Evolutionary conservation across 257 asterid genomes (phyloP).

Genomic region (Datura wrightii): DNA sequence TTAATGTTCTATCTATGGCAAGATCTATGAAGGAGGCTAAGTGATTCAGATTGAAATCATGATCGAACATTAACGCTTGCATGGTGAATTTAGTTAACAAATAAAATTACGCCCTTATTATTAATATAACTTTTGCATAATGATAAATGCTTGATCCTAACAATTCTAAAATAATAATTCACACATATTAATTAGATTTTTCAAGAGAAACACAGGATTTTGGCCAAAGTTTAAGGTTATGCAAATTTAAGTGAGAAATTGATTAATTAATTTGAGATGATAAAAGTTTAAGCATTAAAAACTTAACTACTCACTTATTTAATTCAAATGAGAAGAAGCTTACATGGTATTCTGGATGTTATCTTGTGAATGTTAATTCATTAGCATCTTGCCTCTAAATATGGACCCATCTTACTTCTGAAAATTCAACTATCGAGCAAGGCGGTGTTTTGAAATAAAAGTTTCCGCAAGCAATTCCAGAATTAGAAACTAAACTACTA

Average conservation of each 20-base stretch:
- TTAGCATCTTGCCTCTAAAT: background rate
- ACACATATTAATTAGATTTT: background rate
- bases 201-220: background rate
- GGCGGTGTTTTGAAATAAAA: background rate
- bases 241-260: background rate
- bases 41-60: no score
- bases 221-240: background rate
- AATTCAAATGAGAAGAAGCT: background rate
- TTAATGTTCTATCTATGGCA: no score
- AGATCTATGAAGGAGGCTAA: no score
- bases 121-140: no score
- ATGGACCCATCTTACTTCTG: conserved; percentile 7
- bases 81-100: no score
- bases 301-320: background rate
- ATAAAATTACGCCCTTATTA: no score
- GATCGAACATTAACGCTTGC: no score
- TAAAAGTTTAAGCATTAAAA: background rate
- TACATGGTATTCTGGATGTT: background rate
- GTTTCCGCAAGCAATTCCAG: background rate
- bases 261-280: background rate
- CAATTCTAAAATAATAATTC: background rate
- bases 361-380: background rate
- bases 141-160: no score
- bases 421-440: background rate
- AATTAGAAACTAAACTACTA: background rate